Evolutionary conservation across 257 asterid species (phyloP).

Genomic region (Gentiana straminea): DNA sequence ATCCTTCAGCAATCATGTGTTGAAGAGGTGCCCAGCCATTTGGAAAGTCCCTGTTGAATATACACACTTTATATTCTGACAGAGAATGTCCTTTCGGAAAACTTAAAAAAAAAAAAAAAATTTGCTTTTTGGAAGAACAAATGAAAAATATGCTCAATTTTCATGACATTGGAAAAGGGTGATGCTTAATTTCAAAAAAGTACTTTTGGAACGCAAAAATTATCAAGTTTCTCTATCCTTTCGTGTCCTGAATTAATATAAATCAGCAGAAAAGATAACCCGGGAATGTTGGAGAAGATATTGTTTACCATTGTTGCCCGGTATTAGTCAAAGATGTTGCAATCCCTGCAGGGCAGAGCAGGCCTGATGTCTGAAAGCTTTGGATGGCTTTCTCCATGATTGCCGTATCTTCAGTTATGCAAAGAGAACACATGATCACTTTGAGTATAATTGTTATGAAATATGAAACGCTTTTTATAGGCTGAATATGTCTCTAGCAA

Average conservation of each 20-base stretch:
- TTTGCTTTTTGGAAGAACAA: too few relatives aligned
- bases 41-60: constrained; percentile 63
- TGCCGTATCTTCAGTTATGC: constrained; percentile 25
- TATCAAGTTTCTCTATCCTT: background rate
- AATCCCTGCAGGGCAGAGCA: constrained; percentile 54
- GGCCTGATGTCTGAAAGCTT: constrained; percentile 52
- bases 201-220: too few relatives aligned
- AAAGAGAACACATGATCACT: background rate
- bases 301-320: constrained; percentile 74
- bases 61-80: background rate
- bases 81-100: too few relatives aligned
- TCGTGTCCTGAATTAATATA: background rate
- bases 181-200: too few relatives aligned
- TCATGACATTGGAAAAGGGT: too few relatives aligned
- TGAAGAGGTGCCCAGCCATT: constrained; percentile 95
- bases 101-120: too few relatives aligned
- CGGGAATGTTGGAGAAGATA: background rate
- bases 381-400: constrained; percentile 36
- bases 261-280: background rate
- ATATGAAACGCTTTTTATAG: background rate
- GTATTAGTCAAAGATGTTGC: constrained; percentile 63
- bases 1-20: constrained; percentile 82
- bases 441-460: background rate
- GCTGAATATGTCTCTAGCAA: background rate
- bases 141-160: too few relatives aligned